Evolutionary conservation across 2,329 filamentous ascomycete species (phyloP).

Genomic region (Beauveria medogensis): DNA sequence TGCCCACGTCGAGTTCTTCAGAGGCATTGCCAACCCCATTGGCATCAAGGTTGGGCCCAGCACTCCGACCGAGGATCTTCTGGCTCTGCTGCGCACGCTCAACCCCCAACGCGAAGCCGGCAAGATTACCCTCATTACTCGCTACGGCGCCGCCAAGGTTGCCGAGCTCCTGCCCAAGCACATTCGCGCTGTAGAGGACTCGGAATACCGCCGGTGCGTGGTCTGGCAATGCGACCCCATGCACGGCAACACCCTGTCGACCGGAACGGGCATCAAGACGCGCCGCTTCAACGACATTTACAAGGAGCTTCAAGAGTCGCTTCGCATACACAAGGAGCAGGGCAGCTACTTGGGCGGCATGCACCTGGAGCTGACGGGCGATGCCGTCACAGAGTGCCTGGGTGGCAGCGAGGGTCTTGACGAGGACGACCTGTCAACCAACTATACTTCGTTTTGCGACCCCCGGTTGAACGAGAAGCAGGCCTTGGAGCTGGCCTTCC

Average conservation of each 20-base stretch:
- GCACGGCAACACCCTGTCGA: slow-evolving; percentile 75
- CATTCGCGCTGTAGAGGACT: slow-evolving; percentile 80
- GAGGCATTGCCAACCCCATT: slow-evolving; percentile 90
- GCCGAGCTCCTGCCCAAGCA: slow-evolving; percentile 68
- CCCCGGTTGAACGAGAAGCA: slow-evolving; percentile 96
- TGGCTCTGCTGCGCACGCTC: slow-evolving; percentile 71
- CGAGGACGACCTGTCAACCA: slow-evolving; percentile 80
- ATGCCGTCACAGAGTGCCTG: slow-evolving; percentile 92
- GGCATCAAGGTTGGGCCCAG: slow-evolving; percentile 93
- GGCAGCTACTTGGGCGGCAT: slow-evolving; percentile 86
- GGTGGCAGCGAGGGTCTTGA: slow-evolving; percentile 80
- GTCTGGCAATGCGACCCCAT: slow-evolving; percentile 99
- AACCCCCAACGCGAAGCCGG: slow-evolving; percentile 77
- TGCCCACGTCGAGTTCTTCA: slow-evolving; percentile 95
- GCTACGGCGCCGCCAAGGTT: slow-evolving; percentile 79
- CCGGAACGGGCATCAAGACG: slow-evolving; percentile 77
- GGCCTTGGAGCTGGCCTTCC: slow-evolving; percentile 86
- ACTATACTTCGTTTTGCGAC: slow-evolving; percentile 96
- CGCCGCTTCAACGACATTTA: slow-evolving; percentile 86
- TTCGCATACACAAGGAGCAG: slow-evolving; percentile 75
- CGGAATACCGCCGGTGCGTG: slow-evolving; percentile 57
- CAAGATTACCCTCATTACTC: slow-evolving; percentile 92
- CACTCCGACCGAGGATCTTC: slow-evolving; percentile 68
- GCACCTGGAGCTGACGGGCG: slow-evolving; percentile 90
- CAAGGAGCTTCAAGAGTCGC: slow-evolving; percentile 72